Conservation (phyloP, 2,329 filamentous ascomycete species). For the Calonectria honghensis region DNA sequence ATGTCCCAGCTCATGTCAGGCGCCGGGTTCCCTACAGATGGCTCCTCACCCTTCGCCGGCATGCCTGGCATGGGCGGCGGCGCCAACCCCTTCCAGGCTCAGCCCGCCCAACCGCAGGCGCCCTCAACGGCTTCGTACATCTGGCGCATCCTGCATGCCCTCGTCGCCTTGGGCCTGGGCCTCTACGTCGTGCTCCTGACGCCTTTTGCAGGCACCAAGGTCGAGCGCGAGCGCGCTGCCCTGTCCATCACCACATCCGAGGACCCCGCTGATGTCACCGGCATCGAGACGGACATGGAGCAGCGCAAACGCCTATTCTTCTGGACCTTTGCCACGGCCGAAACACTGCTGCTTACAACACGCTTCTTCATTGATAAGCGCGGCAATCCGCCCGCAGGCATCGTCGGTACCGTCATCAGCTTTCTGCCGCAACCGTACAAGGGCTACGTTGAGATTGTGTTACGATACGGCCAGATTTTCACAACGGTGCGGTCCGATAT, state of each 20-base stretch:
- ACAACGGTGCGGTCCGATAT: slow-evolving; percentile 83
- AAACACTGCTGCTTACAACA: slow-evolving; percentile 82
- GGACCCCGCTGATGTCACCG: slow-evolving; percentile 50
- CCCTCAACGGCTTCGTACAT: slow-evolving; percentile 66
- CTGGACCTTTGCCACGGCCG: slow-evolving; percentile 86
- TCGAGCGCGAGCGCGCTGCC: slow-evolving; percentile 71
- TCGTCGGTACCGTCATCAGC: slow-evolving; percentile 77
- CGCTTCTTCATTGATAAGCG: slow-evolving; percentile 82
- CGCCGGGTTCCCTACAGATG: slow-evolving; percentile 55
- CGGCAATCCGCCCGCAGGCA: slow-evolving; percentile 73
- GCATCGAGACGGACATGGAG: slow-evolving; percentile 57
- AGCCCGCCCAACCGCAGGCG: slow-evolving; percentile 50
- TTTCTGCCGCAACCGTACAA: slow-evolving; percentile 80
- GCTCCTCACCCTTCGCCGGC: slow-evolving; percentile 60
- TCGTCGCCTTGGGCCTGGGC: slow-evolving; percentile 82
- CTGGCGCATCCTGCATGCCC: slow-evolving; percentile 84
- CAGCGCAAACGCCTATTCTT: slow-evolving; percentile 73
- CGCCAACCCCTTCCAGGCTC: slow-evolving; percentile 60
- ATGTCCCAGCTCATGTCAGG: slow-evolving; percentile 82
- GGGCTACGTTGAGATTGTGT: slow-evolving; percentile 75
- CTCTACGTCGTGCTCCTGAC: slow-evolving; percentile 82
- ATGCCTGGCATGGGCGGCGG: slow-evolving; percentile 60
- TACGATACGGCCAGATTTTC: slow-evolving; percentile 83
- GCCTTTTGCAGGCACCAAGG: slow-evolving; percentile 80
- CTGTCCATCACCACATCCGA: slow-evolving; percentile 52